Evolutionary conservation across 2,329 filamentous ascomycete genomes (phyloP).

Genomic region (Lecanicillium sp.): DNA sequence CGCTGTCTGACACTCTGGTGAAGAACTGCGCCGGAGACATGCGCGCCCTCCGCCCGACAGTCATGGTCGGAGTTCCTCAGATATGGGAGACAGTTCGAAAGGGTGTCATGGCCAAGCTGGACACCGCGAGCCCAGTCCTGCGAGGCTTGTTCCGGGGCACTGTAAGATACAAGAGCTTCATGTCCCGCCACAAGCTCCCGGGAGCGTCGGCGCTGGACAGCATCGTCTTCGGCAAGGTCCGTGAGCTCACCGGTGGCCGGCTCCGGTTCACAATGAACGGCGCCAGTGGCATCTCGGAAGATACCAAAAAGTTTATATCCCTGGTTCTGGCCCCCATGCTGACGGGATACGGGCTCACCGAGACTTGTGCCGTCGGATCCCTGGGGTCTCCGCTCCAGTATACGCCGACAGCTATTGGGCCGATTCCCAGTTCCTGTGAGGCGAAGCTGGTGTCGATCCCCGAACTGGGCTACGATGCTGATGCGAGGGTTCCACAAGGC

Average conservation of each 20-base stretch:
- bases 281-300: conserved; percentile 80
- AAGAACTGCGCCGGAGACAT: conserved; percentile 92
- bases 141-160: conserved; percentile 72
- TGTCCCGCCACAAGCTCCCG: conserved; percentile 54
- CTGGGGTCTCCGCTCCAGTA: conserved; percentile 79
- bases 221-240: conserved; percentile 87
- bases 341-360: conserved; percentile 86
- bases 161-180: conserved; percentile 52
- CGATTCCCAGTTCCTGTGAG: conserved; percentile 71
- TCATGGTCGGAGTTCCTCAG: conserved; percentile 90
- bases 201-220: conserved; percentile 67
- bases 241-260: conserved; percentile 79
- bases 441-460: conserved; percentile 87
- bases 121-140: conserved; percentile 60
- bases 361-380: conserved; percentile 81
- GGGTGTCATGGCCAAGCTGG: conserved; percentile 77
- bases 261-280: conserved; percentile 92
- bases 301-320: conserved; percentile 86
- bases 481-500: conserved; percentile 73
- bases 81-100: conserved; percentile 98
- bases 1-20: conserved; percentile 78
- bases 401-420: conserved; percentile 70
- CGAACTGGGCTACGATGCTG: conserved; percentile 78
- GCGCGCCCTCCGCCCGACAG: conserved; percentile 79
- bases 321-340: conserved; percentile 93